These are phyloP conservation scores for Sporothrix humicola DNA, from an alignment of 2,329 filamentous ascomycete species.

Conservation along the genomic window DNA sequence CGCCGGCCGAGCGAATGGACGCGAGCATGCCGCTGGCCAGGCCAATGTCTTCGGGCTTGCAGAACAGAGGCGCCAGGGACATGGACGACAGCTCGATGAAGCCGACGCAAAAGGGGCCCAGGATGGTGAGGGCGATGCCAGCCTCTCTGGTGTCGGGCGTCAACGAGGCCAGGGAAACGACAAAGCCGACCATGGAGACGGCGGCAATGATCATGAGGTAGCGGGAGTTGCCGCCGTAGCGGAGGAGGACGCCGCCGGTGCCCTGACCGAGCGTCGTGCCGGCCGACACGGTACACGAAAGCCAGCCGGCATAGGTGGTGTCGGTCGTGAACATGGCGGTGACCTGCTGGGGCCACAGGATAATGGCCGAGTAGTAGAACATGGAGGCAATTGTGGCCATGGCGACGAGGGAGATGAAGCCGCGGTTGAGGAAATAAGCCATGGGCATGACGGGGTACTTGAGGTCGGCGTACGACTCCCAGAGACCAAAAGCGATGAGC, in stretches of 20 bases:
- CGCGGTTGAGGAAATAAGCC: slow-evolving; percentile 24
- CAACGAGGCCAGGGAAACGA: slow-evolving; percentile 37
- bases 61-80: slow-evolving; percentile 48
- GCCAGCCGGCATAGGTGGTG: slow-evolving; percentile 46
- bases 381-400: slow-evolving; percentile 17
- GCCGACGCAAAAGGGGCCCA: slow-evolving; percentile 9
- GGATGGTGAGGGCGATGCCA: slow-evolving; percentile 1
- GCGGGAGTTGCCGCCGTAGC: slow-evolving; percentile 46
- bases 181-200: slow-evolving; percentile 48
- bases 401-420: not conserved
- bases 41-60: slow-evolving; percentile 49
- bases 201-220: slow-evolving; percentile 49
- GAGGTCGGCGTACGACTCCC: slow-evolving; percentile 46
- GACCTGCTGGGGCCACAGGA: slow-evolving; percentile 44
- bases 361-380: slow-evolving; percentile 27
- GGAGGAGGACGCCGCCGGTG: slow-evolving; percentile 42
- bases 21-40: slow-evolving; percentile 50
- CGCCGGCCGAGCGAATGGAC: slow-evolving; percentile 48
- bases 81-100: slow-evolving; percentile 44
- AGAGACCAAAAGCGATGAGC: slow-evolving; percentile 48
- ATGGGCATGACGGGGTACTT: slow-evolving; percentile 31
- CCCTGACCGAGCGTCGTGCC: not conserved
- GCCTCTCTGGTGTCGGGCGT: not conserved
- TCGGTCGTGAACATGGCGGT: slow-evolving; percentile 46
- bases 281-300: not conserved